Evolutionary conservation across 1,284 basidiomycete species (phyloP).

Genomic region (Cutaneotrichosporon sp.): DNA sequence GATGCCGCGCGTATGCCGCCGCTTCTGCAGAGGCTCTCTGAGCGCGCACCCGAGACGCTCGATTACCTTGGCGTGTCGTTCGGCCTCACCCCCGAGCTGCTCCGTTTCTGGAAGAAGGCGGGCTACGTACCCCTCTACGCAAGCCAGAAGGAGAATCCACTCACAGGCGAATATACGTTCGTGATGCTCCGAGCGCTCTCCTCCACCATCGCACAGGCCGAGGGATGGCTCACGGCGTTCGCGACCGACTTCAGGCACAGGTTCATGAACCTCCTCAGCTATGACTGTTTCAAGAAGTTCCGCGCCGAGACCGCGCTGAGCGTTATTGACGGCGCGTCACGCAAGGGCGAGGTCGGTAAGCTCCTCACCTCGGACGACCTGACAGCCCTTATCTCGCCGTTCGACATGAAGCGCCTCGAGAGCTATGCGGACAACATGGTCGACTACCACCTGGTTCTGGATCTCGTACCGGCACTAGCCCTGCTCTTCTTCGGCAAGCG

Average conservation of each 20-base stretch:
- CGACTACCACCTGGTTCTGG: constrained; percentile 93
- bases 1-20: constrained; percentile 81
- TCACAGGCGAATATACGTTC: constrained; percentile 95
- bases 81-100: constrained; percentile 80
- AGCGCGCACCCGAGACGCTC: constrained; percentile 81
- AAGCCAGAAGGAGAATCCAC: constrained; percentile 86
- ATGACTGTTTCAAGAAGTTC: constrained; percentile 84
- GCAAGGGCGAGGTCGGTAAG: constrained; percentile 43
- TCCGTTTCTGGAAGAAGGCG: constrained; percentile 94
- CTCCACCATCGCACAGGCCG: constrained; percentile 53
- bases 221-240: constrained; percentile 83
- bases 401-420: constrained; percentile 92
- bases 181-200: constrained; percentile 81
- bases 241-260: constrained; percentile 87
- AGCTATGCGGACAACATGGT: constrained; percentile 94
- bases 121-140: constrained; percentile 90
- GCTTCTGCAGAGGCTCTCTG: constrained; percentile 82
- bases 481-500: constrained; percentile 78
- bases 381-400: constrained; percentile 71
- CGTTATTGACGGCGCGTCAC: constrained; percentile 73
- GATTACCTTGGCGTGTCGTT: constrained; percentile 98
- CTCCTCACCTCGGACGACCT: constrained; percentile 64
- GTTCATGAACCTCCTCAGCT: constrained; percentile 84
- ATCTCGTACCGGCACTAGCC: constrained; percentile 77
- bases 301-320: constrained; percentile 79